These are phyloP conservation scores for Candida boidinii DNA, from an alignment of 805 yeast species.

Conservation along the genomic window DNA sequence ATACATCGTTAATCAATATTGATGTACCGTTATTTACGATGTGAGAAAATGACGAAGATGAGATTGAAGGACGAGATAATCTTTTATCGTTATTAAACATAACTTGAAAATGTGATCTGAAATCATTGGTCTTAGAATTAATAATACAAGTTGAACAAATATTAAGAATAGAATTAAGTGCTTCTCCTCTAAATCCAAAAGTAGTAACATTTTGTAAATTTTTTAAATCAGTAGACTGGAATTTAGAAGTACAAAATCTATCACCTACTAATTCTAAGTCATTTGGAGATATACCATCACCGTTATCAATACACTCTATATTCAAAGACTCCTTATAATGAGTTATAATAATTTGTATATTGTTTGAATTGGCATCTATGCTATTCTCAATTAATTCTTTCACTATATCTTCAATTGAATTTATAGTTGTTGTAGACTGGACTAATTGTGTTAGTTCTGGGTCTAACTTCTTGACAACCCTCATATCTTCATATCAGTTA, in stretches of 20 bases:
- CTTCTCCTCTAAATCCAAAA: slow-evolving; percentile 71
- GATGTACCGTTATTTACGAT: no score
- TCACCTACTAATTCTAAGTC: slow-evolving; percentile 41
- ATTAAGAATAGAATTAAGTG: slow-evolving; percentile 46
- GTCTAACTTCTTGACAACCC: no score
- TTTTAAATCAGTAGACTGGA: slow-evolving; percentile 9
- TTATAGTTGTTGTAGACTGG: no score
- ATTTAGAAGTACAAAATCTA: slow-evolving; percentile 49
- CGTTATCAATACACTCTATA: slow-evolving; percentile 55
- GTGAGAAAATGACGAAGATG: no score
- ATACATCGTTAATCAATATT: slow-evolving; percentile 29
- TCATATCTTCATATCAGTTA: no score
- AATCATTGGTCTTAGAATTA: slow-evolving; percentile 31
- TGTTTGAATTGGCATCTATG: slow-evolving; percentile 42
- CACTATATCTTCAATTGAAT: slow-evolving; percentile 31
- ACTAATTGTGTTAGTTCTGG: no score
- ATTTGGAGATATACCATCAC: slow-evolving; percentile 49
- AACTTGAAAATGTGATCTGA: slow-evolving; percentile 20
- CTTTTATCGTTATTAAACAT: slow-evolving; percentile 10
- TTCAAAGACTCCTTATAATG: slow-evolving; percentile 18
- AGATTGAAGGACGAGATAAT: no score
- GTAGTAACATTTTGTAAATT: slow-evolving; percentile 29
- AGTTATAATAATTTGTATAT: slow-evolving; percentile 21
- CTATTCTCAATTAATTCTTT: slow-evolving; percentile 47
- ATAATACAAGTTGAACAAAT: slow-evolving; percentile 36